Conservation (phyloP, 2,329 filamentous ascomycete species). For the Lojkania enalia region DNA sequence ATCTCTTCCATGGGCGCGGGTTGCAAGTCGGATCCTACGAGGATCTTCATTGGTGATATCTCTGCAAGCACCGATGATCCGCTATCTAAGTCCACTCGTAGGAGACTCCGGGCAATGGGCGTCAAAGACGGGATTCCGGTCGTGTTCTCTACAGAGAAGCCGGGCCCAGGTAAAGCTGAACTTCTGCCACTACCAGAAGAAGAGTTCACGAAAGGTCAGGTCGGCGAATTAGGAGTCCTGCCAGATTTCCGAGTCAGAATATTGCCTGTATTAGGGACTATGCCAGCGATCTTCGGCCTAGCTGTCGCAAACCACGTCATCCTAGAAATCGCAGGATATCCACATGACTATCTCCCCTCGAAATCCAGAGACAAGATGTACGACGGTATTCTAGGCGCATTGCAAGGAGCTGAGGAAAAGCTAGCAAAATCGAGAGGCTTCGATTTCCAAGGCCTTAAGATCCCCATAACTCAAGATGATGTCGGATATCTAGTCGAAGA, state of each 20-base stretch:
- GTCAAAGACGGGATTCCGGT: slow-evolving; percentile 85
- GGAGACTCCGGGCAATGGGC: slow-evolving; percentile 74
- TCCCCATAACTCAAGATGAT: slow-evolving; percentile 78
- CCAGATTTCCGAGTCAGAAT: slow-evolving; percentile 96
- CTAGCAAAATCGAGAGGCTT: slow-evolving; percentile 61
- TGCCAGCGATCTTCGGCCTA: slow-evolving; percentile 96
- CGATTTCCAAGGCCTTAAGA: slow-evolving; percentile 71
- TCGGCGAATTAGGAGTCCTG: slow-evolving; percentile 84
- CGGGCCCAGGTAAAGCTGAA: slow-evolving; percentile 87
- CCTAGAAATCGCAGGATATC: slow-evolving; percentile 78
- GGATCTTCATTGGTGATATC: slow-evolving; percentile 89
- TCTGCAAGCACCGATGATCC: slow-evolving; percentile 85
- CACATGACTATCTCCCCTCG: slow-evolving; percentile 76
- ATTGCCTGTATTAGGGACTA: slow-evolving; percentile 89
- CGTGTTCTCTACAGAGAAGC: slow-evolving; percentile 89
- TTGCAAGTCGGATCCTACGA: slow-evolving; percentile 84
- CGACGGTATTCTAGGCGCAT: slow-evolving; percentile 73
- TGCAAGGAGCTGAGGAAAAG: slow-evolving; percentile 81
- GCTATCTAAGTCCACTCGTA: slow-evolving; percentile 80
- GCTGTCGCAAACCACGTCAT: slow-evolving; percentile 92
- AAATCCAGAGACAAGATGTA: slow-evolving; percentile 92
- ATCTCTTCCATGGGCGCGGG: slow-evolving; percentile 96
- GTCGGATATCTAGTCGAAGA: slow-evolving; percentile 89
- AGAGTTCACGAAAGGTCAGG: slow-evolving; percentile 82
- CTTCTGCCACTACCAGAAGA: slow-evolving; percentile 85